Percentiles rank a stretch among this genome's conserved stretches.
Evolutionary conservation across 1,139 yeast species (phyloP).

Genomic region (Lodderomyces jiufengensis): DNA sequence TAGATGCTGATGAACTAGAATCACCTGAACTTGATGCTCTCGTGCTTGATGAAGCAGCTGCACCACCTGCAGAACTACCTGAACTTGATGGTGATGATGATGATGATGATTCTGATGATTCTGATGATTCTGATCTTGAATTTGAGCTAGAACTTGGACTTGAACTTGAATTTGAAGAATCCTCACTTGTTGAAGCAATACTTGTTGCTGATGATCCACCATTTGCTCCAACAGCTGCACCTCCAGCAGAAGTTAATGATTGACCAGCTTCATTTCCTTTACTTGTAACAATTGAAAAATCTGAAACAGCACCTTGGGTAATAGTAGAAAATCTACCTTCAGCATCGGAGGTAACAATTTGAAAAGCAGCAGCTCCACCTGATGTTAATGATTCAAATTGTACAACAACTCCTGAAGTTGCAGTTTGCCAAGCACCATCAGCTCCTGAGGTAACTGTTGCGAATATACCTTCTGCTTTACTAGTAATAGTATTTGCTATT

Average conservation of each 20-base stretch:
- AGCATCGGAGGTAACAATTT: constrained; percentile 15
- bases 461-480: constrained; percentile 13
- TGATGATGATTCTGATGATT: neutral
- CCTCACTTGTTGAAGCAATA: constrained; percentile 1
- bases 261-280: constrained; percentile 9
- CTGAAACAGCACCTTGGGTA: constrained; percentile 16
- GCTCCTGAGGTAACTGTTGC: constrained; percentile 17
- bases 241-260: constrained; percentile 6
- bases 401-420: constrained; percentile 15
- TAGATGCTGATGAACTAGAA: constrained; percentile 11
- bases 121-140: neutral
- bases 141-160: neutral
- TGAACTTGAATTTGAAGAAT: neutral
- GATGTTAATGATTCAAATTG: constrained; percentile 12
- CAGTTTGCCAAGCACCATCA: constrained; percentile 10
- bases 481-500: constrained; percentile 12
- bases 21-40: constrained; percentile 8
- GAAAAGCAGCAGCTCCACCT: constrained; percentile 9
- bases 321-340: constrained; percentile 12
- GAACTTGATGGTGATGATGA: constrained; percentile 1
- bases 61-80: neutral
- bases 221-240: constrained; percentile 1
- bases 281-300: constrained; percentile 19
- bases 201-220: constrained; percentile 3
- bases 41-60: neutral